phyloP scores from a whole-genome alignment of 495 filamentous ascomycete species.

The Geoglossum glabrum region DNA sequence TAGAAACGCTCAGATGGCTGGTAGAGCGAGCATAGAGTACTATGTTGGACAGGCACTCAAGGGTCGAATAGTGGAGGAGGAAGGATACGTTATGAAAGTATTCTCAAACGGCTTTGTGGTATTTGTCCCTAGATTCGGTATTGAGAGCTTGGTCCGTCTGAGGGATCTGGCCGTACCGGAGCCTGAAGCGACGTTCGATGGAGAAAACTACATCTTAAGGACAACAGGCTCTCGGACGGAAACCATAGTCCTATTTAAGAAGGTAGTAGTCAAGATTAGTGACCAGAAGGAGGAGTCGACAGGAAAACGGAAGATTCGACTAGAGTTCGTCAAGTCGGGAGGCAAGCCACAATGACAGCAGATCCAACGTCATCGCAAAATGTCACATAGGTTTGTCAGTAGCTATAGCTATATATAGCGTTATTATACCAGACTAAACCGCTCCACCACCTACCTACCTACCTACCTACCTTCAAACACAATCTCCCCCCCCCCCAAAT shows the following conservation, averaged over 20 bases:
- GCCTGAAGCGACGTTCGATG: conserved; percentile 56
- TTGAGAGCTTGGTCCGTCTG: conserved; percentile 75
- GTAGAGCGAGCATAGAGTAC: conserved; percentile 81
- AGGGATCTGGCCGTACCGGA: conserved; percentile 37
- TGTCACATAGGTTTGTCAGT: no score
- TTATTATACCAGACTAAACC: no score
- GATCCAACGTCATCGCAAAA: neutral
- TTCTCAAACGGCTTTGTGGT: conserved; percentile 95
- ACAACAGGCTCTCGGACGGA: conserved; percentile 16
- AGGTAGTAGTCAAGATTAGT: conserved; percentile 67
- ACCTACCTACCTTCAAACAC: no score
- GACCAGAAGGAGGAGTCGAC: conserved; percentile 85
- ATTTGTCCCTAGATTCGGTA: conserved; percentile 85
- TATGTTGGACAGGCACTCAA: conserved; percentile 93
- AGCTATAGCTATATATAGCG: no score
- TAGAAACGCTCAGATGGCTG: conserved; percentile 88
- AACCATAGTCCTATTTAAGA: conserved; percentile 67
- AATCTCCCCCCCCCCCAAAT: no score
- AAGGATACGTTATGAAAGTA: conserved; percentile 89
- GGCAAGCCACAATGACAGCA: neutral
- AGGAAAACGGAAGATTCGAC: conserved; percentile 74
- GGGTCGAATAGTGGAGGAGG: conserved; percentile 34
- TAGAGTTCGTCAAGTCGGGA: conserved; percentile 33
- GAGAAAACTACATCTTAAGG: conserved; percentile 54
- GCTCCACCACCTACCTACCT: no score